Base-by-base conservation (phyloP, 768 basidiomycete species). In the Inosperma sp. region DNA sequence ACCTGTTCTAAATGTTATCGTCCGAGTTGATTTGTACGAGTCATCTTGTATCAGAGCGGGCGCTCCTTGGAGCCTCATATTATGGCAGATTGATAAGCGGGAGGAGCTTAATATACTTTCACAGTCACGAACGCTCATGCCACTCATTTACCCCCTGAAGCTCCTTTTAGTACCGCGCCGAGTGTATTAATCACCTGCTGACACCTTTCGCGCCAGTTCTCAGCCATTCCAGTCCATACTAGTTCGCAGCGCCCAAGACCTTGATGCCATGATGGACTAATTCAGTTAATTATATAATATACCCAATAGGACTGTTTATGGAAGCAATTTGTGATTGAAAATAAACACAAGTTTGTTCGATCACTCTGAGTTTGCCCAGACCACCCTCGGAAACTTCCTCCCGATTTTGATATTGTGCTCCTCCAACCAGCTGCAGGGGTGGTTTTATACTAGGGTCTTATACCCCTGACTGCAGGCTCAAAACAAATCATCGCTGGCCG, bases 21-120 rank as follows among this genome's bases (percentile, higher is more conserved):
- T n/a, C n/a, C n/a, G n/a, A n/a, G n/a, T n/a, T n/a, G n/a, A n/a
- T n/a, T n/a, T n/a, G n/a, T n/a, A n/a, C n/a, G 22, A 35, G n/a
- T 48, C 34, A 36, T 36, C 12, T 36, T 5, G 34, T 48, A 19
- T 27, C 23, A 14, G 16, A 36, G 33, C 16, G 16, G 21, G 33
- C 8, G 22, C 33, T 31, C 23, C 33, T 25, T 16, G 17, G 43
- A 45, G 17, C 12, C 17, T 16, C 40, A 14, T 27, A 27, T 7
- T 45, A 21, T 23, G 22, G 10, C 14, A 26, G 16, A 8, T 13
- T 36, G 33, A 48, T 48, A 27, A 48, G 31, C 44, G 44, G 44
- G 44, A 46, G 46, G 46, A 48, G 46, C 46, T 36, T 48, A 36
- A 26, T 27, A 35, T 25, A 29, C 19, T 46, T n/a, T n/a, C 16